Evolutionary conservation across 2,329 filamentous ascomycete genomes (phyloP).

Genomic region (Aspergillus chevalieri): DNA sequence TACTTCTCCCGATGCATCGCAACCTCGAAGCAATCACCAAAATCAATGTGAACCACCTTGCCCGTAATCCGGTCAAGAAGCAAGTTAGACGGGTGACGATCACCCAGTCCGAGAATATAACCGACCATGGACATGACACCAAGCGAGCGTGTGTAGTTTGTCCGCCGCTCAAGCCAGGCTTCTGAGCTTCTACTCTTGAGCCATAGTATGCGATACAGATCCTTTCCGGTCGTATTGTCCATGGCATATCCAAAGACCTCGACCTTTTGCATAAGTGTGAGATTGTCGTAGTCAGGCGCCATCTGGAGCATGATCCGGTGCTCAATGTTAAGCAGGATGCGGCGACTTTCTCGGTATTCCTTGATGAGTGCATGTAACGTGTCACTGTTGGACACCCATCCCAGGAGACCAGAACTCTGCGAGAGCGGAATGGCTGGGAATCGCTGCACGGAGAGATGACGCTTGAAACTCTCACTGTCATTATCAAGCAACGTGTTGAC

Average conservation of each 20-base stretch:
- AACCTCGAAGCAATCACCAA: slow-evolving; percentile 98
- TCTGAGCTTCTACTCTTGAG: slow-evolving; percentile 98
- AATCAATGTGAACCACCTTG: slow-evolving; percentile 98
- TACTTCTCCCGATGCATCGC: slow-evolving; percentile 99
- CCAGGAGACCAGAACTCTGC: slow-evolving; percentile 88
- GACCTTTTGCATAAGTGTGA: slow-evolving; percentile 99
- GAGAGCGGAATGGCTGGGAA: slow-evolving; percentile 94
- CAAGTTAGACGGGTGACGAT: slow-evolving; percentile 94
- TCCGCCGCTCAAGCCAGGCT: slow-evolving; percentile 92
- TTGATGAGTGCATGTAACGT: slow-evolving; percentile 94
- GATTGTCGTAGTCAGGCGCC: slow-evolving; percentile 97
- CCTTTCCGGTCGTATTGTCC: slow-evolving; percentile 97
- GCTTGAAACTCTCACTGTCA: slow-evolving; percentile 94
- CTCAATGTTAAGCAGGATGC: slow-evolving; percentile 97
- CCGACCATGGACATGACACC: slow-evolving; percentile 99
- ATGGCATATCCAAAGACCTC: slow-evolving; percentile 98
- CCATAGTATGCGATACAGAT: slow-evolving; percentile 96
- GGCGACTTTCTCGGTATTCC: slow-evolving; percentile 93
- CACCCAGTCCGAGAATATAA: slow-evolving; percentile 93
- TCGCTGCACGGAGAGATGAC: slow-evolving; percentile 91
- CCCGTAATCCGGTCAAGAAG: slow-evolving; percentile 95
- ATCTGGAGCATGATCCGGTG: slow-evolving; percentile 99
- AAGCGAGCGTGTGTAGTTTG: slow-evolving; percentile 96
- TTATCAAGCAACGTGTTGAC: slow-evolving; percentile 92
- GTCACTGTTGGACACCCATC: slow-evolving; percentile 97